phyloP scores from a whole-genome alignment of 2,329 filamentous ascomycete species.

The Colletotrichum spaethianum region DNA sequence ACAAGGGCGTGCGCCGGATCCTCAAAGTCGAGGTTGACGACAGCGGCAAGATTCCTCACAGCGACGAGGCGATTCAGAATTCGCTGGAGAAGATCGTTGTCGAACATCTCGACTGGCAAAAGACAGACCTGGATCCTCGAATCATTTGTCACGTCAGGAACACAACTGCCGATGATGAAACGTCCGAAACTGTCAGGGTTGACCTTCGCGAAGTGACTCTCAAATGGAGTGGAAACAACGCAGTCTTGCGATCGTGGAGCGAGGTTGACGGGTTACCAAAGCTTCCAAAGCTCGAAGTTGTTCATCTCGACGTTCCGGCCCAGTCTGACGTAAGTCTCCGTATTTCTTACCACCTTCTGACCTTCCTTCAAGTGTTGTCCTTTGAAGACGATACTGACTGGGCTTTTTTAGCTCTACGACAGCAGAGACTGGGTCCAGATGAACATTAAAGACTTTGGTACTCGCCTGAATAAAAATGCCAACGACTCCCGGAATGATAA shows the following conservation, averaged over 20 bases:
- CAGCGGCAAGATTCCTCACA: conserved; percentile 43
- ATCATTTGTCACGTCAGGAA: conserved; percentile 39
- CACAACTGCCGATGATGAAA: too few species aligned
- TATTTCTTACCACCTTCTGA: too few species aligned
- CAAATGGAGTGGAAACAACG: conserved; percentile 52
- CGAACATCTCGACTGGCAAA: conserved; percentile 50
- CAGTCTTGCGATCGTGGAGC: conserved; percentile 51
- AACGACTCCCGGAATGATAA: neutral
- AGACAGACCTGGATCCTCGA: conserved; percentile 44
- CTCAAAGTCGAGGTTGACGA: conserved; percentile 51
- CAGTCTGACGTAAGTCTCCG: neutral
- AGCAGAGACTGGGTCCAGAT: neutral
- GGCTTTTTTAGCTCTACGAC: neutral
- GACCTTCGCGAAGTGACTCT: conserved; percentile 45
- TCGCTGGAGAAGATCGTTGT: conserved; percentile 45
- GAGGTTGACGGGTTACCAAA: conserved; percentile 45
- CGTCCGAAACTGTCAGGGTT: neutral
- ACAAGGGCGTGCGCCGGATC: conserved; percentile 47
- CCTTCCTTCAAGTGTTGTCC: too few species aligned
- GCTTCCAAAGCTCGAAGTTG: conserved; percentile 44
- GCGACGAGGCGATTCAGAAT: conserved; percentile 48
- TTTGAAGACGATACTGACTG: neutral
- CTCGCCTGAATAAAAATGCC: neutral
- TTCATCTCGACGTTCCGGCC: conserved; percentile 44
- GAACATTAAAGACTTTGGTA: neutral